Base-by-base conservation (phyloP, 2,329 filamentous ascomycete species). In the Cladorrhinum sp. region DNA sequence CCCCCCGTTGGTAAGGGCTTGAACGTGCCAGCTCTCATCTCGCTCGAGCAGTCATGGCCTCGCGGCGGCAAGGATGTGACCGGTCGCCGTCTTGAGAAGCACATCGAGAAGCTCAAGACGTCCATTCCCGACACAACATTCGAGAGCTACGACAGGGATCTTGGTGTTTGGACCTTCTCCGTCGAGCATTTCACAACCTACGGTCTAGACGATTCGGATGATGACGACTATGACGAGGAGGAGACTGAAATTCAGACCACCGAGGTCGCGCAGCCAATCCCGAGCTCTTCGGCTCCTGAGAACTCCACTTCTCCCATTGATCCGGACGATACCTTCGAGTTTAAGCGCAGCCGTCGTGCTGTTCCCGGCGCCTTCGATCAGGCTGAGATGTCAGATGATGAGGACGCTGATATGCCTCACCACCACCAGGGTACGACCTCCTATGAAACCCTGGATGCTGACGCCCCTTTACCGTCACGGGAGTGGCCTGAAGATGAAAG, bases 111-210 rank as follows among this genome's bases (percentile, higher is more conserved):
- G 57, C 84, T 99, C 23, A 90, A 87, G 79, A 85, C 84, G 61
- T 36, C 55, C 6, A 92, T 97, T 38, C 78, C 79, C 8, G 88
- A 91, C 72, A 98, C 95, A 0, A 85, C 86, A 3, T 98, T 96
- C 69, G 81, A 93, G 68, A 81, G 82, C 68, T 99, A 97, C 74
- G 84, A 96, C 65, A 79, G 81, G 60, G 81, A 91, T 1, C 92
- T 87, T 56, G 95, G 93, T 56, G 84, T 90, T 51, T 99, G 96
- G 96, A 85, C 85, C 13, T 99, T 99, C 78, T 86, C 81, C 9
- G 95, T 99, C n/a, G 87, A 93, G 70, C 95, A 99, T 74, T 99
- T 96, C 74, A 98, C 93, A 1, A 96, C 92, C 1, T 99, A 99
- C 71, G 93, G 90, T 45, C 81, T 98, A 57, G 89, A 93, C 65